These are phyloP conservation scores for Obelidium mucronatum DNA, from an alignment of 192 early-diverging fungal species.

Conservation along the genomic window DNA sequence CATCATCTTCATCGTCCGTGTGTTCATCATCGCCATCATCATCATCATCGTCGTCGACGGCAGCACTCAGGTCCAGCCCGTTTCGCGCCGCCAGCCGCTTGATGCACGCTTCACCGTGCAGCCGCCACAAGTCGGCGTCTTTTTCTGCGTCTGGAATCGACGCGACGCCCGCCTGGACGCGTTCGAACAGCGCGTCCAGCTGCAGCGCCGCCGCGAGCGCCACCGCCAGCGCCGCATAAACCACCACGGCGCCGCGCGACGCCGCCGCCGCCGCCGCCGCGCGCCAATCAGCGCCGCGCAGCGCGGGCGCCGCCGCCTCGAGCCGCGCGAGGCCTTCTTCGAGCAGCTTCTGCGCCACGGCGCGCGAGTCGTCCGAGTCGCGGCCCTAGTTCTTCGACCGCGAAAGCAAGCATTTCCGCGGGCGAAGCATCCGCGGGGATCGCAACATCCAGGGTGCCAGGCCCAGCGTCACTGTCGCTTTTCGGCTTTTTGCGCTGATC, in stretches of 20 bases:
- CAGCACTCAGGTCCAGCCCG: neutral
- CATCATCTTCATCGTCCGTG: no score
- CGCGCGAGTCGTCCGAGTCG: conserved; percentile 11
- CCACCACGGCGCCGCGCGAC: neutral
- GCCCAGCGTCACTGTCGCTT: no score
- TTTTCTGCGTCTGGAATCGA: neutral
- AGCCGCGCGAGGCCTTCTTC: neutral
- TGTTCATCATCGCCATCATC: neutral
- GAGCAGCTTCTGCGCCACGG: neutral
- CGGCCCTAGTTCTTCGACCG: neutral
- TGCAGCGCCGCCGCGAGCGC: neutral
- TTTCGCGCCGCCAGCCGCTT: neutral
- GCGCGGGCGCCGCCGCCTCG: neutral
- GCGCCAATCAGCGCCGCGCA: neutral
- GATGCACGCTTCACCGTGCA: neutral
- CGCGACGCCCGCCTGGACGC: neutral
- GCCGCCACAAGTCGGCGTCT: neutral
- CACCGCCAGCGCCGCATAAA: neutral
- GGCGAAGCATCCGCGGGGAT: neutral
- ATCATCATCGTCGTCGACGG: neutral
- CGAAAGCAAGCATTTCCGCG: neutral
- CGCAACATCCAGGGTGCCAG: neutral
- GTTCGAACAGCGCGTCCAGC: neutral
- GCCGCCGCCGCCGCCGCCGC: neutral
- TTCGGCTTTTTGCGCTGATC: no score